Evolutionary conservation across 169 alveolate genomes (phyloP), one percentile per base, ranked within the genome.

Genomic region (Babesia ovata): DNA sequence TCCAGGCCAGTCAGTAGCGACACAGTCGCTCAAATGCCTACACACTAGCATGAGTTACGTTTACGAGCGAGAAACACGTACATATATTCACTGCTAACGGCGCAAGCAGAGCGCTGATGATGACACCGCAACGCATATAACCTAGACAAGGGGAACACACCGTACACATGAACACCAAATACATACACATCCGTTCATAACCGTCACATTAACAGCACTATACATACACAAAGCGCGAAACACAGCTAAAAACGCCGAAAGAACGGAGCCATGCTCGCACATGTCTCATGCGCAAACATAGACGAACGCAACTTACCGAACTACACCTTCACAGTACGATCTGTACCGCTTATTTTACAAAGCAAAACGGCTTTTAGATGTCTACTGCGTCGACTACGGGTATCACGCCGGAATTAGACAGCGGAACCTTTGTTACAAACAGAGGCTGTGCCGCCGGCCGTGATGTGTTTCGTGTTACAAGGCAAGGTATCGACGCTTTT

Each of bases 21-120:
- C 69, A 59, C 69, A 59, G 46, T 29, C 69, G 46, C 48, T 3
- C 19, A 17, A 21, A 19, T 21, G 36, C 42, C 63, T 56, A 33
- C 63, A 56, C n/a, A n/a, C n/a, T 8, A 49, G 28, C n/a, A n/a
- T 49, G 24, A 21, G 24, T 21, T 14, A 3, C 28, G 63, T 21
- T 56, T 11, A 21, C 33, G 28, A 4, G 10, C 28, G 63, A 56
- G 16, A 7, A n/a, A 49, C 24, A 49, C 24, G 24, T 7, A 7
- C 4, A 49, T 33, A 33, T 33, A 6, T 4, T 4, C 39, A 33
- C 39, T 33, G 39, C 2, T 33, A 33, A 33, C 10, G 39, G 39
- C 39, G 6, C 39, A 6, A 33, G 39, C 10, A 33, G 39, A 33
- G 39, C 39, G 39, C 39, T 33, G 6, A 2, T 6, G 39, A 6